Evolutionary conservation across 495 filamentous ascomycete genomes (phyloP).

Genomic region (Penicillium subrubescens): DNA sequence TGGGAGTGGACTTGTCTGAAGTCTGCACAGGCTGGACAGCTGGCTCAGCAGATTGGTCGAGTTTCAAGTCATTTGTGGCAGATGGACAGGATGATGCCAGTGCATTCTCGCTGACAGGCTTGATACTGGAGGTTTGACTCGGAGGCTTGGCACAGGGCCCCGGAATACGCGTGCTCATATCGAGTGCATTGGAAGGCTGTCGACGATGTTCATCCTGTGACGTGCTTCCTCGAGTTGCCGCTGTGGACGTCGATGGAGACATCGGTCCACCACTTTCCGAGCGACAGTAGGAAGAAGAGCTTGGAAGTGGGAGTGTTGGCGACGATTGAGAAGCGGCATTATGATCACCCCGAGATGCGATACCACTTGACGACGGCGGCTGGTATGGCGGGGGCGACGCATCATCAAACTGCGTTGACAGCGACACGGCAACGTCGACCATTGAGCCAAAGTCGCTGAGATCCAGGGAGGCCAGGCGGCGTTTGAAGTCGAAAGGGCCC

Average conservation of each 20-base stretch:
- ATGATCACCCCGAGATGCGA: constrained; percentile 4
- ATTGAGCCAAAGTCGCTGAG: constrained; percentile 39
- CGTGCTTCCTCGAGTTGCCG: constrained; percentile 5
- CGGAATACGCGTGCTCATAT: constrained; percentile 7
- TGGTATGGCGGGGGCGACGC: constrained; percentile 36
- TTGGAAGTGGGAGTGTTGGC: constrained; percentile 8
- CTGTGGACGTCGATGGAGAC: constrained; percentile 13
- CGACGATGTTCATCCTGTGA: constrained; percentile 10
- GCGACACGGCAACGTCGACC: constrained; percentile 40
- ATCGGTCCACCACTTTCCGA: neutral
- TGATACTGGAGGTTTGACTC: neutral
- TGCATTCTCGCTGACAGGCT: neutral
- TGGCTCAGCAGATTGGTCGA: neutral
- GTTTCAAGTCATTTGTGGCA: constrained; percentile 5
- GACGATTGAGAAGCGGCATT: constrained; percentile 8
- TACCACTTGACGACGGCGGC: constrained; percentile 12
- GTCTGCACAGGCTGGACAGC: neutral
- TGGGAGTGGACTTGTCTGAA: constrained; percentile 16
- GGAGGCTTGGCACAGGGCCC: neutral
- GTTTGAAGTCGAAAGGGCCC: constrained; percentile 15
- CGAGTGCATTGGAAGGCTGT: constrained; percentile 15
- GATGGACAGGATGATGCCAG: constrained; percentile 1
- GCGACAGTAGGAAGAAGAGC: constrained; percentile 4
- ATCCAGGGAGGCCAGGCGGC: constrained; percentile 36
- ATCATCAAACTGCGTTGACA: constrained; percentile 32